Evolutionary conservation across 371 early-diverging fungal species (phyloP), one percentile per base, ranked within the genome.

Genomic region (Rhizopus sp.): DNA sequence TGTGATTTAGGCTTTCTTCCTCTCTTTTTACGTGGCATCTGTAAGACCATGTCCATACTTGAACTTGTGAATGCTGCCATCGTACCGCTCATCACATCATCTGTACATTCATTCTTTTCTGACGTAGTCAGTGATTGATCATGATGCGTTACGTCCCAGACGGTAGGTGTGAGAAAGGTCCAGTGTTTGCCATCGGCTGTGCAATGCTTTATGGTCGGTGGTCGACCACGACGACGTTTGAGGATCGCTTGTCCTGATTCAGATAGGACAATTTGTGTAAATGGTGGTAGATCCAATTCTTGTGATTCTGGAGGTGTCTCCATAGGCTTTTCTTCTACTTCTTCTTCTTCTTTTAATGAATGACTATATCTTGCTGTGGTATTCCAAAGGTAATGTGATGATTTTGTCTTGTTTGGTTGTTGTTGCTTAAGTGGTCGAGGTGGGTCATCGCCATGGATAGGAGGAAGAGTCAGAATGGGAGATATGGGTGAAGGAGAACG

Each of bases 1-100:
- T 75, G 80, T 2, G 68, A 72, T 40, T 79, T 79, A 9, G 80
- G 75, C 55, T 79, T 79, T 15, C 80, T 53, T 1, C 80, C 80
- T 47, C 80, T 60, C 42, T 79, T 79, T 49, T 76, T 76, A 13
- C 63, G 68, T 15, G 78, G 75, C 64, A 71, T 69, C 30, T 64
- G 68, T 17, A 75, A 44, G 0, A 73, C 66, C 35, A 66, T 66
- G 17, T 78, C 73, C 75, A 75, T 73, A 40, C 54, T 66, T 7
- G 72, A 66, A 50, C 73, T 75, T 7, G 78, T 71, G 33, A 75
- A 75, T 0, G 75, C 75, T 6, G 75, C 73, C 66, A 72, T 72
- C 3, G 61, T 50, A 52, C 66, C 68, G 37, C 55, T 61, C 55
- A 62, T 69, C 0, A 46, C 52, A 7, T 39, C 41, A 31, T 51